phyloP scores from a whole-genome alignment of 345 rosid species.

The Syzygium aromaticum region DNA sequence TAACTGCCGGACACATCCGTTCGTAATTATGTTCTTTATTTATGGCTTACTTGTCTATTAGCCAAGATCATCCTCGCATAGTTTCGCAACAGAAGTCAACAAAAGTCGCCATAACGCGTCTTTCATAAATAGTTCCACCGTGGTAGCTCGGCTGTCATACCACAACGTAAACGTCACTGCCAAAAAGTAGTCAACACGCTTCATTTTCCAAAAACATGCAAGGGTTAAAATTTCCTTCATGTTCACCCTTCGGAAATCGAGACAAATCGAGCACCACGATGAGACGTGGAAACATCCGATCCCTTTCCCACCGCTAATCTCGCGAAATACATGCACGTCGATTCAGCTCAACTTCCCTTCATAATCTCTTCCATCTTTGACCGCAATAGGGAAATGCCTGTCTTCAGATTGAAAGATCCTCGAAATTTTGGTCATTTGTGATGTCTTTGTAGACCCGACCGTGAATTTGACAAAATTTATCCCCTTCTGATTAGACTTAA shows the following conservation, averaged over 20 bases:
- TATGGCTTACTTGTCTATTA: too few relatives aligned
- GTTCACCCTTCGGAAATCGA: background rate
- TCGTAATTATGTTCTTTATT: too few relatives aligned
- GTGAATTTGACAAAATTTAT: background rate
- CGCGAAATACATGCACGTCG: background rate
- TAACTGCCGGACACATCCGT: too few relatives aligned
- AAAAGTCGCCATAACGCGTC: too few relatives aligned
- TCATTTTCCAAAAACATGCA: background rate
- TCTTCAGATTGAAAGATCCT: background rate
- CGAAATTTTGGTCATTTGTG: background rate
- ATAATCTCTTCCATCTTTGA: background rate
- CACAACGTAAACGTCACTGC: background rate
- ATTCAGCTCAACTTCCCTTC: background rate
- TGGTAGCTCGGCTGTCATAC: background rate
- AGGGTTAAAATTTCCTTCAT: rapidly evolving
- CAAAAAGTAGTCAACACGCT: background rate
- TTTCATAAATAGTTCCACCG: background rate
- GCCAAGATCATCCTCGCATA: too few relatives aligned
- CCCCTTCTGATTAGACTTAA: background rate
- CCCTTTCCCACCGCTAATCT: background rate
- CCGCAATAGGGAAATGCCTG: background rate
- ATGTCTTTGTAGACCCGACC: background rate
- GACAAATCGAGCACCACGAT: background rate
- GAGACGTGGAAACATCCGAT: background rate
- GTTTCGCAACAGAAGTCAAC: too few relatives aligned